Base-by-base conservation (phyloP, 2,329 filamentous ascomycete species). In the Aspergillus caelatus region DNA sequence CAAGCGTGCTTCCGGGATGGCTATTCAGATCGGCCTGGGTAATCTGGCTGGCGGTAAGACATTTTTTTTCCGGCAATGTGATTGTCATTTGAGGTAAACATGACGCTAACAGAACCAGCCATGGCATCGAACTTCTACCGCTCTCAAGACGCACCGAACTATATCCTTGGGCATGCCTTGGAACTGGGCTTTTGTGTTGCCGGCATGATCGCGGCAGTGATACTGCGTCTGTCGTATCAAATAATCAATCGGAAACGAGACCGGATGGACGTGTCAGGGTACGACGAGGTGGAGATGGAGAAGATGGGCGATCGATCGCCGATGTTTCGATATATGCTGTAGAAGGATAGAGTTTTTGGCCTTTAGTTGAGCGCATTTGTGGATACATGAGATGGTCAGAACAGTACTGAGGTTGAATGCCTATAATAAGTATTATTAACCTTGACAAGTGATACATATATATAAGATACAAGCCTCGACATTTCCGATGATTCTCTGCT, bases 101-200 rank as follows among this genome's bases (percentile, higher is more conserved):
- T 48, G 14, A 43, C 1, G n/a, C 14, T 21, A 7, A 23, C 11
- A 1, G 12, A 19, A 62, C 10, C 63, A 78, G 89, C 88, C 1
- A 90, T 91, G 85, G 87, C 89, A 0, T 89, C 88, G 6, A 92
- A 92, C 70, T 91, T 92, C 69, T 92, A 92, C 69, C 83, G 89
- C 12, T 63, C 74, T 0, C 70, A 77, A 56, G 84, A 86, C 66
- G 74, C 77, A 1, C 84, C 84, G 0, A 77, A 78, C 23, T 86
- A 85, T 63, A 75, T 80, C 5, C 78, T 85, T 2, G 84, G 84
- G 0, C 84, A 86, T 67, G 77, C 80, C 2, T 72, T 85, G 14
- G 83, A 85, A 58, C 79, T 86, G 16, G 83, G 76, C 0, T 85
- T 86, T 57, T 80, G 83, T 26, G 71, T 76, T 3, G 75, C 78